Evolutionary conservation across 306 rosid genomes (phyloP).

Genomic region (Delonix regia): DNA sequence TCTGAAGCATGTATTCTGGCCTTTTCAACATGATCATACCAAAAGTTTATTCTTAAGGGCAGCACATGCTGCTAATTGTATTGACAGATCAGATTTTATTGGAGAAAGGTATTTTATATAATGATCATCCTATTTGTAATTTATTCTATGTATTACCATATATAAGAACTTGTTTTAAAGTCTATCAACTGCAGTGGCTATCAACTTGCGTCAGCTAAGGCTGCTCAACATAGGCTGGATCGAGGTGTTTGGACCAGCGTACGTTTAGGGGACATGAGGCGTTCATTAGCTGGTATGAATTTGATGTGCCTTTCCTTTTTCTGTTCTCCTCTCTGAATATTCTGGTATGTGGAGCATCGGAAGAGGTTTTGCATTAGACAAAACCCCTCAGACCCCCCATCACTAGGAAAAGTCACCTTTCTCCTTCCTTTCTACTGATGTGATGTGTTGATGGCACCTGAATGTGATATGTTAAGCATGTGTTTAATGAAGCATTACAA

Average conservation of each 20-base stretch:
- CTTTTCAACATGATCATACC: conserved; percentile 72
- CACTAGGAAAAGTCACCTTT: too few species aligned
- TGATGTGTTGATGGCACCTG: conserved; percentile 1
- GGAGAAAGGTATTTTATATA: conserved; percentile 68
- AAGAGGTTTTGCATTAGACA: not conserved
- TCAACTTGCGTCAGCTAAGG: conserved; percentile 90
- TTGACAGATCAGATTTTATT: conserved; percentile 53
- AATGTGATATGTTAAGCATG: conserved; percentile 5
- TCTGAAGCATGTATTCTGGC: conserved; percentile 89
- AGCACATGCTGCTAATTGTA: conserved; percentile 80
- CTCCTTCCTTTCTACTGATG: conserved; percentile 16
- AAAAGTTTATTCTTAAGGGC: conserved; percentile 83
- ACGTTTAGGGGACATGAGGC: conserved; percentile 92
- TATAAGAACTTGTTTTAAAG: conserved; percentile 17
- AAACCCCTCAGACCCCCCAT: not conserved
- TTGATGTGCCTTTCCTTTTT: conserved; percentile 9
- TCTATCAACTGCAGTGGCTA: conserved; percentile 66
- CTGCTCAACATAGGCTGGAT: conserved; percentile 87
- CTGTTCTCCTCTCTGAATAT: not conserved
- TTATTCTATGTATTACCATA: conserved; percentile 7
- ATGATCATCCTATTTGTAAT: conserved; percentile 15
- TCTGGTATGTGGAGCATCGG: not conserved
- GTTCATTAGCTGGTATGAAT: conserved; percentile 76
- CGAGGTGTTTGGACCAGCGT: conserved; percentile 95
- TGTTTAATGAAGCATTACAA: not conserved